Base-by-base conservation (phyloP, 208 protist species). In the Leishmania turanica region DNA sequence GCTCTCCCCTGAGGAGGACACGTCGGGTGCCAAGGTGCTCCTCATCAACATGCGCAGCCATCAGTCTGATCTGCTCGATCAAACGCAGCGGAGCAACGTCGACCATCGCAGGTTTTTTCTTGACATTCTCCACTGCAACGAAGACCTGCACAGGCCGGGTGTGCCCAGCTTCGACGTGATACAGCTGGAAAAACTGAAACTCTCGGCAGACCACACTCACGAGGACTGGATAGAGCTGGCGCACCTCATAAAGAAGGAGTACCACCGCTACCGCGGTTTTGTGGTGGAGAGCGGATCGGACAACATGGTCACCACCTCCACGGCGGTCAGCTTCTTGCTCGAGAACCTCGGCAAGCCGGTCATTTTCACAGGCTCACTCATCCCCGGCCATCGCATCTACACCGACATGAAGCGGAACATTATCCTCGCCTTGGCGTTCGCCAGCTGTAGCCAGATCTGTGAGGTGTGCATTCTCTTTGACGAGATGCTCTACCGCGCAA, bases 271-370 rank as follows among this genome's bases (percentile, higher is more conserved):
- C 90, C 90, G 98, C 84, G 98, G 98, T n/a, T 99, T 99, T 88
- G 98, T 99, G 58, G 90, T 99, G 37, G 79, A 99, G 51, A 98
- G 98, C 69, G 98, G 99, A 24, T 99, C 96, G 2, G 98, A 99
- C 90, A 99, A 96, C 45, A 99, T 99, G 96, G 89, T 97, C 24
- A 94, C 96, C 79, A 99, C 98, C 34, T 94, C 98, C 11, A 96
- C 90, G 60, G 98, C 98, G 37, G 86, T 99, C 37, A 98, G 96
- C 75, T 99, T 99, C 85, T 96, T 99, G 81, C 91, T 99, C 1
- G 94, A 99, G 75, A 99, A 99, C 87, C 86, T 99, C 2, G 93
- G 90, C 51, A 99, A 99, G 88, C 90, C 98, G 3, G 95, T 99
- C 54, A 89, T 99, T 69, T 92, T 99, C 64, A 99, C 99, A 37